Conservation (phyloP, 768 basidiomycete genomes). For the Dioszegia aurantiaca region DNA sequence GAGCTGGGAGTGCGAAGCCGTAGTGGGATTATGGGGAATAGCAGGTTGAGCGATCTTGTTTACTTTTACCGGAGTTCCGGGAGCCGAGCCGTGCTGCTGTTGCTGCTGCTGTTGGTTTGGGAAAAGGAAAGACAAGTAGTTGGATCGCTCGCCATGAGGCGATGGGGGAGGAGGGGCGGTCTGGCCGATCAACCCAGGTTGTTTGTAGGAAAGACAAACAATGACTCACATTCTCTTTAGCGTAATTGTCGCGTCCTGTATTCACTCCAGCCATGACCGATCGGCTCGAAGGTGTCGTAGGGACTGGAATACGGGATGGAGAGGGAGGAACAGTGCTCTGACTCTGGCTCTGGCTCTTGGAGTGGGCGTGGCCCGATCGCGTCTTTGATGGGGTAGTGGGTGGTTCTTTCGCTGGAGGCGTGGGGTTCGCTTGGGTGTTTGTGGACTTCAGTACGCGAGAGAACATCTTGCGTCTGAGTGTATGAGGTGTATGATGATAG, state of each 20-base stretch:
- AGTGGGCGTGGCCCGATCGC: slow-evolving; percentile 12
- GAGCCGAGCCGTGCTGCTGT: slow-evolving; percentile 23
- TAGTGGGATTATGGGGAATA: slow-evolving; percentile 18
- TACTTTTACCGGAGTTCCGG: slow-evolving; percentile 46
- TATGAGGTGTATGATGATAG: background rate
- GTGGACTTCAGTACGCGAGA: slow-evolving; percentile 47
- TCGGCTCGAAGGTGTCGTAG: slow-evolving; percentile 34
- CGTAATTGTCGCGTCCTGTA: background rate
- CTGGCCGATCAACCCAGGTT: background rate
- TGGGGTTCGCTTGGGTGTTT: slow-evolving; percentile 30
- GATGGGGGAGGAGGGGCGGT: slow-evolving; percentile 14
- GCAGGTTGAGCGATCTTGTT: slow-evolving; percentile 32
- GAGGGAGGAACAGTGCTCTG: slow-evolving; percentile 28
- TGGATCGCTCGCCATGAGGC: slow-evolving; percentile 29
- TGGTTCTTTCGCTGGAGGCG: slow-evolving; percentile 24
- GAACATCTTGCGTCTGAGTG: slow-evolving; percentile 36
- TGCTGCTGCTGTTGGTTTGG: slow-evolving; percentile 18
- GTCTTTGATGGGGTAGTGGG: slow-evolving; percentile 41
- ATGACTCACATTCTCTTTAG: slow-evolving; percentile 31
- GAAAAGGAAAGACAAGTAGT: slow-evolving; percentile 45
- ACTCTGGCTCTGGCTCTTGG: slow-evolving; percentile 23
- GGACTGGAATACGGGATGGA: slow-evolving; percentile 49
- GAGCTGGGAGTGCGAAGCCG: slow-evolving; percentile 18
- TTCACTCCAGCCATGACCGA: slow-evolving; percentile 1
- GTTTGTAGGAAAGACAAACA: slow-evolving; percentile 7